Evolutionary conservation across 208 protist species (phyloP).

Genomic region (Leishmania tarentolae): DNA sequence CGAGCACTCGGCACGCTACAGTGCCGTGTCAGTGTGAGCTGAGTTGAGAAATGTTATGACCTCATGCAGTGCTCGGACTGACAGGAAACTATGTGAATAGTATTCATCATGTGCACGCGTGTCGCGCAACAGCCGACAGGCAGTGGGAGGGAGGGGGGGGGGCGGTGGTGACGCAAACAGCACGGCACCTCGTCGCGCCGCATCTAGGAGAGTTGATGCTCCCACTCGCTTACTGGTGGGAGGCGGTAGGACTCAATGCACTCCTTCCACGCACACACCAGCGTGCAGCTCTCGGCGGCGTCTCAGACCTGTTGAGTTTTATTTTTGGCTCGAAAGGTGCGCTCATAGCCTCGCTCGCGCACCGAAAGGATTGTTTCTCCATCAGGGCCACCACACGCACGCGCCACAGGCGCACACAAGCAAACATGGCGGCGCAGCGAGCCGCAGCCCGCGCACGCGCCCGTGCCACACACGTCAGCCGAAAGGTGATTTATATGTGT

Average conservation of each 20-base stretch:
- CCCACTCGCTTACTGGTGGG: constrained; percentile 13
- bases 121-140: background rate
- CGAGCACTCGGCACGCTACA: background rate
- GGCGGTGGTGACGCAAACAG: too few species aligned
- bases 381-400: constrained; percentile 18
- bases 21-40: constrained; percentile 9
- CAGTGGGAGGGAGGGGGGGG: background rate
- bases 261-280: constrained; percentile 7
- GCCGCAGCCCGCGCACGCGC: background rate
- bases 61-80: constrained; percentile 22
- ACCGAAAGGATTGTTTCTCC: constrained; percentile 15
- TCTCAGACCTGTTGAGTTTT: constrained; percentile 35
- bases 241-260: constrained; percentile 30
- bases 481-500: constrained; percentile 34
- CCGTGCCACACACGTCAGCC: constrained; percentile 12
- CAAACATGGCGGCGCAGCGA: background rate
- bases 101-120: constrained; percentile 13
- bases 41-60: constrained; percentile 15
- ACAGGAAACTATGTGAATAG: constrained; percentile 27
- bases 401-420: background rate
- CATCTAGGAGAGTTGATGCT: constrained; percentile 35
- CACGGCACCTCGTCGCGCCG: constrained; percentile 12
- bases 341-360: constrained; percentile 30
- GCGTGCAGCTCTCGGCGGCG: constrained; percentile 2
- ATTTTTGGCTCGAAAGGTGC: constrained; percentile 27